Evolutionary conservation across 1,139 yeast species (phyloP).

Genomic region (Blastobotrys serpentis): DNA sequence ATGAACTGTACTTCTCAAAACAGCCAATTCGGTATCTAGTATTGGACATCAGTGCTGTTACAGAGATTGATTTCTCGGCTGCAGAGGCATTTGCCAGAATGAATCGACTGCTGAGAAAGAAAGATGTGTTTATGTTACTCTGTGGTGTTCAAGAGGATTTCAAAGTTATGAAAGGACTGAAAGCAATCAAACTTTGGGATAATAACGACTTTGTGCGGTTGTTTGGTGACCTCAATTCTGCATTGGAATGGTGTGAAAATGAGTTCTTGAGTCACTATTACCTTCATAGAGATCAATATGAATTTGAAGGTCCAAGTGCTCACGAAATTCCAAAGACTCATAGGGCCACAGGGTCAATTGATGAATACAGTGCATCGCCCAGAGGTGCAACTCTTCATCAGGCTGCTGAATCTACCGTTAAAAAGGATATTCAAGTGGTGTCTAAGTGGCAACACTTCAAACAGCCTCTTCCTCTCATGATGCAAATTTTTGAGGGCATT

Average conservation of each 20-base stretch:
- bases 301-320: constrained; percentile 23
- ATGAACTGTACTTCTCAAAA: constrained; percentile 47
- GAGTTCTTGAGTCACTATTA: constrained; percentile 72
- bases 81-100: constrained; percentile 94
- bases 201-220: constrained; percentile 46
- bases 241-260: constrained; percentile 96
- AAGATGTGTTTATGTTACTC: constrained; percentile 67
- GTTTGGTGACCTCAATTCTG: constrained; percentile 76
- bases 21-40: constrained; percentile 75
- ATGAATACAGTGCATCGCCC: constrained; percentile 51
- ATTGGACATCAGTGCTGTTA: constrained; percentile 79
- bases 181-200: constrained; percentile 29
- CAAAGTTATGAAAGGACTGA: constrained; percentile 42
- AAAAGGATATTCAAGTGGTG: constrained; percentile 36
- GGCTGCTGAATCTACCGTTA: constrained; percentile 59
- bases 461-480: constrained; percentile 66
- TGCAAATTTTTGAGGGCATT: constrained; percentile 69
- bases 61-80: constrained; percentile 87
- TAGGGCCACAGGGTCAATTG: constrained; percentile 3
- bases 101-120: constrained; percentile 70
- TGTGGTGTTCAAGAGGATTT: constrained; percentile 74
- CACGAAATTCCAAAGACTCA: constrained; percentile 15
- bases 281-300: constrained; percentile 35
- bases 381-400: constrained; percentile 58
- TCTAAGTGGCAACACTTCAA: constrained; percentile 38